Evolutionary conservation across 768 basidiomycete species (phyloP).

Genomic region (Podaxis rugospora): DNA sequence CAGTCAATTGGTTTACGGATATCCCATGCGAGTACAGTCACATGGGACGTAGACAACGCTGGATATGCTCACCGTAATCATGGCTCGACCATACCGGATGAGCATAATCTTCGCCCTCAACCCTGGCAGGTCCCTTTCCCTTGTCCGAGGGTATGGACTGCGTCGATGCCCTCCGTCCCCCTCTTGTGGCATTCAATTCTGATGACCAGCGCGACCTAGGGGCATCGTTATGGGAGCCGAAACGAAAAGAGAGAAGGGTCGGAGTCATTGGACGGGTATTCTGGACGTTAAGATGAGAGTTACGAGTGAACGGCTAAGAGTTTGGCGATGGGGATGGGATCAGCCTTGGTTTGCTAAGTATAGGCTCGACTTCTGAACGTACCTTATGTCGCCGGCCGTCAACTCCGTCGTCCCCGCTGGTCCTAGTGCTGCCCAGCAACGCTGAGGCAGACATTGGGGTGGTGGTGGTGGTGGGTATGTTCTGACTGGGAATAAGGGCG

Average conservation of each 20-base stretch:
- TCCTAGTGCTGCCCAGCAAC: neutral
- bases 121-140: constrained; percentile 24
- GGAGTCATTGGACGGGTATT: constrained; percentile 7
- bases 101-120: neutral
- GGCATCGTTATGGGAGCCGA: neutral
- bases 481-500: neutral
- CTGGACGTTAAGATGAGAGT: neutral
- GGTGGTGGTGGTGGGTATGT: neutral
- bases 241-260: constrained; percentile 9
- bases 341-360: constrained; percentile 7
- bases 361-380: neutral
- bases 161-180: constrained; percentile 11
- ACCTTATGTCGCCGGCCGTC: neutral
- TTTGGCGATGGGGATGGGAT: constrained; percentile 8
- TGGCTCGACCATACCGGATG: neutral
- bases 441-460: neutral
- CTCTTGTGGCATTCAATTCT: constrained; percentile 16
- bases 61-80: neutral
- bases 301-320: constrained; percentile 7
- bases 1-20: neutral
- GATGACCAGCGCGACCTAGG: constrained; percentile 13
- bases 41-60: neutral
- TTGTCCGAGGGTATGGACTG: constrained; percentile 24
- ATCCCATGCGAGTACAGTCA: neutral
- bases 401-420: constrained; percentile 10